Evolutionary conservation across 2,329 filamentous ascomycete species (phyloP), one percentile per base, ranked within the genome.

Genomic region (Apiospora sp.): DNA sequence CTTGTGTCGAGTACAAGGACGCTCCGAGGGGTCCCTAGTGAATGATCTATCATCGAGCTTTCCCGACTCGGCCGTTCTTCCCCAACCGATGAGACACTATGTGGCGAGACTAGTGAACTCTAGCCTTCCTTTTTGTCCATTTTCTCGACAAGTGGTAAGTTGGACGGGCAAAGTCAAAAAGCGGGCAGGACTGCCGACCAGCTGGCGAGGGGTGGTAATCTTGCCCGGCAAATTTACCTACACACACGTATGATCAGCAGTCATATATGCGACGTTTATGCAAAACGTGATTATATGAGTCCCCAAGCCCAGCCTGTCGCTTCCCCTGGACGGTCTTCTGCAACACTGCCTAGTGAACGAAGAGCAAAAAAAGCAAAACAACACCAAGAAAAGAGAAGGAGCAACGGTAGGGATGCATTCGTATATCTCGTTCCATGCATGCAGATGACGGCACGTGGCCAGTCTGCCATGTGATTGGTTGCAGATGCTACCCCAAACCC

Each of bases 161-260:
- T 64, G 58, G 22, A 64, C 58, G 58, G 58, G 5, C 34, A 24
- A 64, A 24, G 19, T 64, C 58, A 64, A 13, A 64, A 64, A 64
- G 22, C 19, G 22, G 58, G 22, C 58, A n/a, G 34, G 34, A n/a
- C 58, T 41, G 34, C 58, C 27, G 30, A 37, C 19, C 58, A 41
- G 58, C 34, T 24, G 58, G 19, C 58, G n/a, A 64, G 58, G 58
- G 30, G 22, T 34, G 58, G 58, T 3, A 22, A 4, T 41, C 58
- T n/a, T 1, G 13, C 16, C 34, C 58, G 58, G 10, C 8, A 22
- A 22, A n/a, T 61, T 30, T 2, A 13, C 13, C n/a, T 58, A 30
- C 24, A 14, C 3, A 58, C 6, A 64, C 12, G 58, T 24, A 24
- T 41, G 58, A 41, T 64, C 58, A 64, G 30, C 58, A 13, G 5